Evolutionary conservation across 768 basidiomycete species (phyloP).

Genomic region (Fibroporia radiculosa): DNA sequence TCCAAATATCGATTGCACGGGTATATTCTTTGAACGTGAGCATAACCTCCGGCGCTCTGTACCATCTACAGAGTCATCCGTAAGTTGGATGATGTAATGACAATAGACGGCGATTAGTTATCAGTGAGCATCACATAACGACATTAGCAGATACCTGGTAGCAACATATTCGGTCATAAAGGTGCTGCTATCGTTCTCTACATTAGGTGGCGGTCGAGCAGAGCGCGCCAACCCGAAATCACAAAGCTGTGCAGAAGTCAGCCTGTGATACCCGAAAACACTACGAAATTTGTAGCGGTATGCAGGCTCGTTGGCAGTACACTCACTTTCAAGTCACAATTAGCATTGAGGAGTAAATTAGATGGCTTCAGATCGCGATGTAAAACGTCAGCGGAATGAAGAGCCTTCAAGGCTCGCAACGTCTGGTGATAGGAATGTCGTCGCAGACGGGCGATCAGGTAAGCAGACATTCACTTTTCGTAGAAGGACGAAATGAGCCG

Average conservation of each 20-base stretch:
- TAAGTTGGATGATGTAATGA: too few relatives aligned
- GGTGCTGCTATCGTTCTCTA: conserved; percentile 67
- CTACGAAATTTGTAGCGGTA: neutral
- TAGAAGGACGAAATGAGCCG: neutral
- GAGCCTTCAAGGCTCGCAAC: conserved; percentile 86
- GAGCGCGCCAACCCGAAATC: conserved; percentile 86
- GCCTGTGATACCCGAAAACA: neutral
- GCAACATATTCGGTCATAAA: conserved; percentile 95
- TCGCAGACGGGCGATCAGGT: neutral
- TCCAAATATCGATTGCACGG: conserved; percentile 84
- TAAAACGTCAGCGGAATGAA: conserved; percentile 92
- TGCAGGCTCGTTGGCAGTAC: neutral
- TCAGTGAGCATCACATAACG: too few relatives aligned
- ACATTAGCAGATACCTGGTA: conserved; percentile 53
- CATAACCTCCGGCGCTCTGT: conserved; percentile 97
- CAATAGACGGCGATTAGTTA: too few relatives aligned
- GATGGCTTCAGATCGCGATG: conserved; percentile 96
- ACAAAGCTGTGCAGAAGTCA: conserved; percentile 43
- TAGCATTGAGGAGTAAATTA: conserved; percentile 91
- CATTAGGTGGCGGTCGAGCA: conserved; percentile 64
- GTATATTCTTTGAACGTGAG: conserved; percentile 94
- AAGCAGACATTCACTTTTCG: neutral
- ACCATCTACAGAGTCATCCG: conserved; percentile 68
- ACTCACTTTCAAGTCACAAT: conserved; percentile 87
- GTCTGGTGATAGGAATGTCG: conserved; percentile 39